These are phyloP conservation scores for Kentomonas sorsogonicus DNA, from an alignment of 208 protist genomes.

Conservation along the genomic window DNA sequence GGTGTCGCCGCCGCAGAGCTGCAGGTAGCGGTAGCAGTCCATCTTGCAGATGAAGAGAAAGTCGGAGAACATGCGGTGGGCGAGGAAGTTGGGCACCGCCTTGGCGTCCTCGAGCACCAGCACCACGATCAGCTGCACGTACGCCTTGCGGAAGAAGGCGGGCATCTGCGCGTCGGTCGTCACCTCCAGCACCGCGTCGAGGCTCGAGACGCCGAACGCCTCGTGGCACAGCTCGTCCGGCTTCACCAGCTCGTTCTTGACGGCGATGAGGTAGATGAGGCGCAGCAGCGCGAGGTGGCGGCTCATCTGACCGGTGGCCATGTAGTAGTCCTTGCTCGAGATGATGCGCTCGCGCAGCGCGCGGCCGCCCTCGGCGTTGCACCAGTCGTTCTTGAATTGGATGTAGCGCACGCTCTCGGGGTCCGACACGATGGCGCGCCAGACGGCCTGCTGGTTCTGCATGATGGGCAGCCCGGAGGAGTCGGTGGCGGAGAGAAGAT, in stretches of 20 bases:
- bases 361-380: conserved; percentile 24
- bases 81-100: conserved; percentile 21
- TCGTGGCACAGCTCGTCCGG: conserved; percentile 41
- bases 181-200: conserved; percentile 38
- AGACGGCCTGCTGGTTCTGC: conserved; percentile 30
- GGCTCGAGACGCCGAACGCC: conserved; percentile 34
- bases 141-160: conserved; percentile 28
- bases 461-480: conserved; percentile 14
- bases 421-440: conserved; percentile 18
- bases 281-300: conserved; percentile 24
- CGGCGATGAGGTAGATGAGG: conserved; percentile 31
- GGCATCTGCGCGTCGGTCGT: conserved; percentile 26
- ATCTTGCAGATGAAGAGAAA: conserved; percentile 32
- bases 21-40: conserved; percentile 28
- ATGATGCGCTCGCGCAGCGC: conserved; percentile 26
- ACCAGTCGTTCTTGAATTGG: conserved; percentile 37
- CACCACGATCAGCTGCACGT: conserved; percentile 26
- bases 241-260: conserved; percentile 39
- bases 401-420: conserved; percentile 8
- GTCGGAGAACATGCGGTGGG: conserved; percentile 26
- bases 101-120: conserved; percentile 34
- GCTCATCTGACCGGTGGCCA: conserved; percentile 20
- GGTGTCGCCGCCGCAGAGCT: conserved; percentile 25
- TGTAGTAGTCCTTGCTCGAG: conserved; percentile 32
- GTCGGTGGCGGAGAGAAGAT: conserved; percentile 18